These are phyloP conservation scores for Fraxinus quadrangulata DNA, from an alignment of 257 asterid species.

Conservation along the genomic window DNA sequence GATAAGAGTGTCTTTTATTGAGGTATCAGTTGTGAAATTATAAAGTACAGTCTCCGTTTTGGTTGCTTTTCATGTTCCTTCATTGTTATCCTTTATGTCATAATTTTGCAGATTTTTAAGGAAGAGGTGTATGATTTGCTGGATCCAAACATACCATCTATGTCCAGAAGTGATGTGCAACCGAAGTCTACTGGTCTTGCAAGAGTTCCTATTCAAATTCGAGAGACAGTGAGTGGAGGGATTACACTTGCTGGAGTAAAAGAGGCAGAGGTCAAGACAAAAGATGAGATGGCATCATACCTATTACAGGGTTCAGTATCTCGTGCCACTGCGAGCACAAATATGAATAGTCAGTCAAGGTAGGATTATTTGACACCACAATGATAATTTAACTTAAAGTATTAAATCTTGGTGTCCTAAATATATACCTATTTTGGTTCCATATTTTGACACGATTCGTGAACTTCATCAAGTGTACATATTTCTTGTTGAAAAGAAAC, in stretches of 20 bases:
- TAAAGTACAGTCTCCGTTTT: background rate
- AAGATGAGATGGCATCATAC: constrained; percentile 87
- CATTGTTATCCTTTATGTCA: constrained; percentile 9
- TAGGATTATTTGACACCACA: constrained; percentile 16
- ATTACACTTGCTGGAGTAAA: constrained; percentile 94
- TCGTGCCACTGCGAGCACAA: constrained; percentile 98
- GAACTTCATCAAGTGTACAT: background rate
- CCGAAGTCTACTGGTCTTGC: constrained; percentile 53
- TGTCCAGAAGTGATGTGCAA: constrained; percentile 43
- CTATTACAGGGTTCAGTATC: constrained; percentile 78
- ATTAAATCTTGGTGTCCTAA: constrained; percentile 1
- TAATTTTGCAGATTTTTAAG: constrained; percentile 73
- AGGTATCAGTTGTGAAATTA: constrained; percentile 50
- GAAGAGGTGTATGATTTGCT: constrained; percentile 94
- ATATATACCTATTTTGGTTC: background rate
- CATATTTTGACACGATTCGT: background rate
- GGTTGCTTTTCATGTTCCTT: background rate
- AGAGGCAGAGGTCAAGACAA: constrained; percentile 86
- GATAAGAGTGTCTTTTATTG: constrained; percentile 88
- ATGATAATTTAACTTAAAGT: background rate
- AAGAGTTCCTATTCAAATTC: constrained; percentile 87
- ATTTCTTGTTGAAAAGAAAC: background rate
- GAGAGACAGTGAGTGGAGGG: constrained; percentile 88
- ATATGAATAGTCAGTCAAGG: constrained; percentile 98
- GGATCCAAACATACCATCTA: constrained; percentile 44